Evolutionary conservation across 371 early-diverging fungal genomes (phyloP), one percentile per base, ranked within the genome.

Genomic region (Aphelidium insulamus): DNA sequence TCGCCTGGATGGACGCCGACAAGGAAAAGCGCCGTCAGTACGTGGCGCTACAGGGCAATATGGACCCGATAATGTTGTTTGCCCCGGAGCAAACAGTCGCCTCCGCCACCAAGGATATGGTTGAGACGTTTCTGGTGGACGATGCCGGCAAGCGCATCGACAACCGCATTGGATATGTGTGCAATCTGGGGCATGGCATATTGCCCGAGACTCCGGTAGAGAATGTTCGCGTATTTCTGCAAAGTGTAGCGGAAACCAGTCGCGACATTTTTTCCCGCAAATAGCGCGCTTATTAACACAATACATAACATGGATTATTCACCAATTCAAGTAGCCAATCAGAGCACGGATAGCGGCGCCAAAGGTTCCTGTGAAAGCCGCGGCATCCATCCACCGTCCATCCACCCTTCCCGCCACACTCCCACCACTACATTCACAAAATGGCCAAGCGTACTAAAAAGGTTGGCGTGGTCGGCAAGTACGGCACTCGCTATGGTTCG

Each of bases 401-500:
- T n/a, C n/a, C n/a, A n/a, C n/a, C n/a, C n/a, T n/a, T n/a, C n/a
- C n/a, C n/a, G n/a, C n/a, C n/a, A n/a, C n/a, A n/a, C n/a, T n/a
- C n/a, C n/a, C n/a, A n/a, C n/a, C n/a, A n/a, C n/a, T n/a, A n/a
- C n/a, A n/a, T n/a, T n/a, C n/a, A n/a, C n/a, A n/a, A n/a, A n/a
- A n/a, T n/a, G 87, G 83, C 84, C 57, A 91, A 91, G 67, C 80
- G 95, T 64, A 99, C 99, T 38, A 95, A 87, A 74, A 99, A 99
- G 75, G 94, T 97, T 55, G 99, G 99, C 69, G 83, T 98, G 59
- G 73, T 77, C 66, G 99, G 99, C 57, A 98, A 97, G 69, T 99
- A 98, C 77, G 99, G 99, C 64, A 82, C 88, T 56, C 91, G 99
- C 71, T 99, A 99, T 72, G 99, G 99, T 77, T 87, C 98, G 46